Conservation (phyloP, 768 basidiomycete species). For the Psilocybe azurescens region DNA sequence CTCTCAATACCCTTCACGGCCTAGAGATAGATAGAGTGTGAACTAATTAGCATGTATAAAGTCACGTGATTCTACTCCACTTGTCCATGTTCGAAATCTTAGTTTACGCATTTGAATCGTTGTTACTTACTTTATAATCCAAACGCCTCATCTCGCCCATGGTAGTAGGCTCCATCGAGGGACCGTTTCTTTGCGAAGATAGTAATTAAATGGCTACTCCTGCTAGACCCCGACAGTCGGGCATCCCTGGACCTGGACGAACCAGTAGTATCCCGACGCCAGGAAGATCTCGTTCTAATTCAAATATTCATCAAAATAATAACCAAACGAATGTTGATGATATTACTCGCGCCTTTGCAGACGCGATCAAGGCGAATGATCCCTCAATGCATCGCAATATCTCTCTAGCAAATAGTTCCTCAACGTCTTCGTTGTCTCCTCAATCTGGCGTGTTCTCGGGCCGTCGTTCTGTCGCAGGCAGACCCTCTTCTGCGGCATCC, state of each 20-base stretch:
- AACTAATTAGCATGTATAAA: background rate
- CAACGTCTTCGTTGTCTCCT: constrained; percentile 55
- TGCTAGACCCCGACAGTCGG: constrained; percentile 47
- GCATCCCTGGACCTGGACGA: constrained; percentile 45
- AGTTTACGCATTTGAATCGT: background rate
- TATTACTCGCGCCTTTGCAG: constrained; percentile 74
- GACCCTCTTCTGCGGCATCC: constrained; percentile 67
- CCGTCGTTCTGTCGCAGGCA: constrained; percentile 48
- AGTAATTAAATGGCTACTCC: constrained; percentile 40
- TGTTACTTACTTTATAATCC: background rate
- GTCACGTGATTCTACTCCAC: background rate
- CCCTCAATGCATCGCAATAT: constrained; percentile 70
- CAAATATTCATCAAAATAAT: constrained; percentile 48
- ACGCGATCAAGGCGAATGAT: constrained; percentile 82
- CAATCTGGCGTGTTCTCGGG: constrained; percentile 51
- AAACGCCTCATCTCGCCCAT: background rate
- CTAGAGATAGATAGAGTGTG: too few relatives aligned
- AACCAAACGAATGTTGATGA: constrained; percentile 44
- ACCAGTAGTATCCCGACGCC: constrained; percentile 69
- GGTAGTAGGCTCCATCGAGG: background rate
- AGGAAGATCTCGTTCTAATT: constrained; percentile 71
- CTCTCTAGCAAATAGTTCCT: constrained; percentile 39
- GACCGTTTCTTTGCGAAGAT: background rate
- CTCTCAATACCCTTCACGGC: too few relatives aligned
- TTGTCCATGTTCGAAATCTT: background rate